Base-by-base conservation (phyloP, 176 grass and related monocot species). In the Saccharum spontaneum region DNA sequence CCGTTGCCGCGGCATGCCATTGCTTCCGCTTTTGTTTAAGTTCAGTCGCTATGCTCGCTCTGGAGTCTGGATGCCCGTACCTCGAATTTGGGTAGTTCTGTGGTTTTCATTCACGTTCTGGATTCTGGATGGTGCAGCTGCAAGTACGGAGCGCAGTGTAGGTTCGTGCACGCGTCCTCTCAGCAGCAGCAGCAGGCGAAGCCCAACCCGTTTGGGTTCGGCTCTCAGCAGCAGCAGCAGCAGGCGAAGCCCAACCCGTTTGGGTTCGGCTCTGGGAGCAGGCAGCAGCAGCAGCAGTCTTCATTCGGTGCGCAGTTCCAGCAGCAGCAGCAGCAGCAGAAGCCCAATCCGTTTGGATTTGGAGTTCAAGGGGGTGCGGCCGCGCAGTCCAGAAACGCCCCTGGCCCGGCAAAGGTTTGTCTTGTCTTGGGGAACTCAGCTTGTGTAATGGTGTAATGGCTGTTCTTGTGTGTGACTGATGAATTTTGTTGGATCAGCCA, bases 331-430 rank as follows among this genome's bases (percentile, higher is more conserved):
- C 84, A 84, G 71, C 90, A 90, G n/a, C 90, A 91, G 80, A 84
- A 90, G 66, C 88, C 92, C 33, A 98, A 98, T 55, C 96, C 87
- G 64, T 95, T 86, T 3, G 96, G 96, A 33, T 98, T 98, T 55
- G 96, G 96, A 4, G 87, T 94, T 36, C 91, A 90, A 68, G 91
- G 86, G 3, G 79, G 86, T 23, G 79, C 39, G 2, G n/a, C 66
- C 9, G 41, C 23, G 6, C 88, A 87, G 71, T 85, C 79, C 6
- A 84, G 87, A 39, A 85, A 83, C 48, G 84, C 77, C 45, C 65
- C 86, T 46, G 66, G 67, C 57, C 64, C 49, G 3, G 75, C 83
- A 7, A 89, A 87, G 86, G 82, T 90, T 69, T 0, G 72, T 75
- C 3, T 59, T 41, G 28, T 2, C 67, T 46, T 34, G 67, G 28